phyloP scores from a whole-genome alignment of 1,139 yeast species.

The Insectozyma bohioensis region DNA sequence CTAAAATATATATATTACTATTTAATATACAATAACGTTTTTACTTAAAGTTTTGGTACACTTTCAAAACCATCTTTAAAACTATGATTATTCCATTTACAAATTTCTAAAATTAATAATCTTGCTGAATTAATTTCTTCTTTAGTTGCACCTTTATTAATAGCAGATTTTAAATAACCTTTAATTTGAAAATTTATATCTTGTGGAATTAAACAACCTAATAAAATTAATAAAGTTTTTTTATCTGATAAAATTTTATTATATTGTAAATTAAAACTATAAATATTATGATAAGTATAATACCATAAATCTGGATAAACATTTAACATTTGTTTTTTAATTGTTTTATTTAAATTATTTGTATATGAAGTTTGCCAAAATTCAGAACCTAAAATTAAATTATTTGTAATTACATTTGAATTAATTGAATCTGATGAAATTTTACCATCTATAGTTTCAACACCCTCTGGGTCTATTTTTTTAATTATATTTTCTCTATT shows the following conservation, averaged over 20 bases:
- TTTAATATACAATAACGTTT: no score
- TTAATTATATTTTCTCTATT: constrained; percentile 28
- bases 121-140: constrained; percentile 66
- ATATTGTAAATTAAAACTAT: constrained; percentile 73
- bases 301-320: constrained; percentile 88
- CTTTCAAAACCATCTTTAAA: constrained; percentile 5
- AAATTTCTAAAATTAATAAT: constrained; percentile 60
- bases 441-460: constrained; percentile 36
- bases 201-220: constrained; percentile 83
- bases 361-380: constrained; percentile 73
- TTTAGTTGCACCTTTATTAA: constrained; percentile 70
- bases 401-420: constrained; percentile 24
- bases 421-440: constrained; percentile 40
- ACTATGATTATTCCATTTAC: constrained; percentile 49
- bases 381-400: constrained; percentile 52
- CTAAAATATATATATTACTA: constrained; percentile 1
- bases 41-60: constrained; percentile 4
- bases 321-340: constrained; percentile 61
- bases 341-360: constrained; percentile 68
- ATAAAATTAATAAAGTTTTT: constrained; percentile 76
- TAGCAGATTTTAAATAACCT: constrained; percentile 86
- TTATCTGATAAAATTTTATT: constrained; percentile 60
- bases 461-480: constrained; percentile 32
- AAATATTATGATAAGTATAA: constrained; percentile 70
- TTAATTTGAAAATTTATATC: constrained; percentile 91